Percentiles rank a stretch among this genome's conserved stretches.
phyloP scores from a whole-genome alignment of 345 rosid species.

The Aegle marmelos region DNA sequence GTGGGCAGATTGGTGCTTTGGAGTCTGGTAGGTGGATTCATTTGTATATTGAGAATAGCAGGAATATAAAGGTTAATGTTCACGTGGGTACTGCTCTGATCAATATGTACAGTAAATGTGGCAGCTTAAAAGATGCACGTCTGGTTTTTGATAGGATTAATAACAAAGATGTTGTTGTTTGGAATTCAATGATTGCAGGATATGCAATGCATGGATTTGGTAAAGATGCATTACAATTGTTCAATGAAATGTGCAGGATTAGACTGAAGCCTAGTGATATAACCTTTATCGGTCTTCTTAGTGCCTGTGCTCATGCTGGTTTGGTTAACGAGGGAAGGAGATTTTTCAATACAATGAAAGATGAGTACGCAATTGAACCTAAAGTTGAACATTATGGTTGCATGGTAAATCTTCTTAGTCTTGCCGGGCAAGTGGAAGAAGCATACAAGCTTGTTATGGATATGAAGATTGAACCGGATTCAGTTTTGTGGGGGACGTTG shows the following conservation, averaged over 20 bases:
- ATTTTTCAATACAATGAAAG: constrained; percentile 51
- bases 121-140: constrained; percentile 64
- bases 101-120: constrained; percentile 81
- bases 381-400: constrained; percentile 87
- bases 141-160: constrained; percentile 38
- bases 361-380: constrained; percentile 48
- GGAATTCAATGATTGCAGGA: constrained; percentile 74
- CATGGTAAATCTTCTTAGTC: constrained; percentile 66
- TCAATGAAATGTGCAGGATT: constrained; percentile 41
- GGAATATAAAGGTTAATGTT: constrained; percentile 30
- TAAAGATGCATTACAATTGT: constrained; percentile 46
- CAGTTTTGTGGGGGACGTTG: constrained; percentile 63
- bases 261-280: constrained; percentile 54
- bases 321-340: constrained; percentile 57
- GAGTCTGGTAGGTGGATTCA: constrained; percentile 80
- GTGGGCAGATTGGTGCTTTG: constrained; percentile 74
- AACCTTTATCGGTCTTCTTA: constrained; percentile 55
- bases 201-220: constrained; percentile 69
- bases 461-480: constrained; percentile 55
- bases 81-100: constrained; percentile 54
- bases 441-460: constrained; percentile 45
- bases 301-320: constrained; percentile 77
- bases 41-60: constrained; percentile 36
- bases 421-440: constrained; percentile 54
- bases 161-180: constrained; percentile 51